Base-by-base conservation (phyloP, 2,329 filamentous ascomycete species). In the Epichloe typhina region DNA sequence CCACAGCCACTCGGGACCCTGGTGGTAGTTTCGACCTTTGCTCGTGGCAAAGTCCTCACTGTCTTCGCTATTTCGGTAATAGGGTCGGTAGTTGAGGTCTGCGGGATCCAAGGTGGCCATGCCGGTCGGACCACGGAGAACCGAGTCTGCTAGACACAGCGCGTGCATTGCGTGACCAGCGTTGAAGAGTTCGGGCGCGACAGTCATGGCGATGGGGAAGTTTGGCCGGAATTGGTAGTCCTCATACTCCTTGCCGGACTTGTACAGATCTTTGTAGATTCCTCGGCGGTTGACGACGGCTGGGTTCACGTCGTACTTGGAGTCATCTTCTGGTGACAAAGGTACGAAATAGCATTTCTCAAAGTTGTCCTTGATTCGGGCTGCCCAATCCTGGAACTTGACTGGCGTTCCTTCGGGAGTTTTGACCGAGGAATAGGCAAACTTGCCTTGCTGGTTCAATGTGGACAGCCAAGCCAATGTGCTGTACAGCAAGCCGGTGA, bases 1-100 rank as follows among this genome's bases (percentile, higher is more conserved):
- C 93, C 93, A 98, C 23, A 96, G 72, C 93, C 93, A 98, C 66
- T 98, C 93, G 0, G 93, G 94, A 4, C 93, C 93, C 66, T 97
- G 91, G 67, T 98, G 93, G 69, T 98, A 98, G 69, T 97, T 98
- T 51, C 93, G 79, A 47, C 93, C 93, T 69, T 97, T 97, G 59
- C 86, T 82, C 0, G 91, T 97, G 11, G 87, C 80, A 62, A 96
- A 97, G 66, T 97, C 87, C 12, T 80, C 81, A 53, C 84, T 91
- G 68, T 98, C 93, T 62, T 97, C 91, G 58, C 84, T 86, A 71
- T 98, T 98, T 73, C 84, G 82, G 71, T 98, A 98, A 72, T 93
- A 88, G 0, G 90, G 90, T 3, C 87, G 82, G 70, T 98, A 98
- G 69, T 98, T 95, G 50, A 89, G 74, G 64, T 98, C 94, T 2